These are phyloP conservation scores for Ustilago lituana DNA, from an alignment of 1,284 basidiomycete species.

Conservation along the genomic window DNA sequence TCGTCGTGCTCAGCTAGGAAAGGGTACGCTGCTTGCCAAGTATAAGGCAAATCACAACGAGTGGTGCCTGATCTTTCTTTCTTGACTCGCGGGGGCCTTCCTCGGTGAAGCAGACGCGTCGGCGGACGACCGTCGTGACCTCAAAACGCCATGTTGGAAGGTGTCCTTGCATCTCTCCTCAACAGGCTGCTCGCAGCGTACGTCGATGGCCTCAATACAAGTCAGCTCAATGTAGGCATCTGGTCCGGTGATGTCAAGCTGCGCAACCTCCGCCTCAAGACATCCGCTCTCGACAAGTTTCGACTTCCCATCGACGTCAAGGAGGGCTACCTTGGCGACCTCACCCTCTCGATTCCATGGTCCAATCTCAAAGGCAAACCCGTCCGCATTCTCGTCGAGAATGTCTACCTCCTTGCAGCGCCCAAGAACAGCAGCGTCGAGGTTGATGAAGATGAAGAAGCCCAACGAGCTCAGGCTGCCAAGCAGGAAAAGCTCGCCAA, in stretches of 20 bases:
- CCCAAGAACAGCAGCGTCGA: slow-evolving; percentile 78
- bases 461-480: slow-evolving; percentile 79
- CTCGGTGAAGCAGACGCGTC: too few species aligned
- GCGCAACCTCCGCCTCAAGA: slow-evolving; percentile 82
- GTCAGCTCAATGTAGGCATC: slow-evolving; percentile 93
- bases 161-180: slow-evolving; percentile 65
- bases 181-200: slow-evolving; percentile 93
- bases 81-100: neutral
- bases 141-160: slow-evolving; percentile 58
- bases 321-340: slow-evolving; percentile 89
- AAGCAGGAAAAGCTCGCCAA: slow-evolving; percentile 89
- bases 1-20: too few species aligned
- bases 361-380: slow-evolving; percentile 92
- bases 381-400: slow-evolving; percentile 89
- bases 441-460: slow-evolving; percentile 86
- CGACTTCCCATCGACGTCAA: slow-evolving; percentile 93
- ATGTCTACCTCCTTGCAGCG: slow-evolving; percentile 92
- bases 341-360: slow-evolving; percentile 95
- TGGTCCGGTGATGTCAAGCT: slow-evolving; percentile 90
- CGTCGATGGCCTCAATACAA: slow-evolving; percentile 94
- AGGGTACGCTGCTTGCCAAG: too few species aligned
- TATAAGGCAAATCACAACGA: too few species aligned
- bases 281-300: slow-evolving; percentile 94
- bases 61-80: neutral
- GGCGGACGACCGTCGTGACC: neutral